These are phyloP conservation scores for Trifolium fragiferum DNA, from an alignment of 306 rosid genomes.

Conservation along the genomic window DNA sequence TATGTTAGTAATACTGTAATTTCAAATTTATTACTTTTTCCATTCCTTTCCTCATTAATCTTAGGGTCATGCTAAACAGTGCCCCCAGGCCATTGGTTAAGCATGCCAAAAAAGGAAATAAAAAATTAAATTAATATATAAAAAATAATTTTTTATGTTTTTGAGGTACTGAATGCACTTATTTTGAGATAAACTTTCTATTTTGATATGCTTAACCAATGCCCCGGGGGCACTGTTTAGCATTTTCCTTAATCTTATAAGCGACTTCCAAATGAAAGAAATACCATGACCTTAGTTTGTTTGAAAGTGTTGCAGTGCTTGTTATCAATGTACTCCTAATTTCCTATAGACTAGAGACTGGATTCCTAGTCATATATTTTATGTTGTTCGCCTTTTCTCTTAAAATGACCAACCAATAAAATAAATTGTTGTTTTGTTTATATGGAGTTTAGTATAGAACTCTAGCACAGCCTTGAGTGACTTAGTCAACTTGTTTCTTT, in stretches of 20 bases:
- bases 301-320: constrained; percentile 21
- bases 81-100: no score
- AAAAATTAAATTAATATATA: no score
- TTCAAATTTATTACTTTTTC: constrained; percentile 21
- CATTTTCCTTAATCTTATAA: neutral
- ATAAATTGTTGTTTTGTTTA: constrained; percentile 23
- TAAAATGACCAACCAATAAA: constrained; percentile 20
- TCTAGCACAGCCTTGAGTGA: constrained; percentile 23
- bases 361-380: constrained; percentile 3
- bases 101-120: no score
- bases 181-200: no score
- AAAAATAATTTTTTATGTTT: no score
- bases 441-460: constrained; percentile 26
- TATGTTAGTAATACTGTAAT: constrained; percentile 5
- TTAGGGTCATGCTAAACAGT: no score
- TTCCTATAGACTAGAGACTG: neutral
- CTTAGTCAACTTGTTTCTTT: constrained; percentile 29
- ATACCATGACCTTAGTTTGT: constrained; percentile 13
- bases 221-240: no score
- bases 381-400: constrained; percentile 22
- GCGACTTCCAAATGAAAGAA: constrained; percentile 11
- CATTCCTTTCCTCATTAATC: constrained; percentile 33
- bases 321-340: constrained; percentile 7
- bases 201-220: no score
- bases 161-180: no score